A percentile compares a stretch with the other conserved stretches of the same genome.
phyloP scores from a whole-genome alignment of 2,329 filamentous ascomycete genomes.

The Alternaria ventricosa region DNA sequence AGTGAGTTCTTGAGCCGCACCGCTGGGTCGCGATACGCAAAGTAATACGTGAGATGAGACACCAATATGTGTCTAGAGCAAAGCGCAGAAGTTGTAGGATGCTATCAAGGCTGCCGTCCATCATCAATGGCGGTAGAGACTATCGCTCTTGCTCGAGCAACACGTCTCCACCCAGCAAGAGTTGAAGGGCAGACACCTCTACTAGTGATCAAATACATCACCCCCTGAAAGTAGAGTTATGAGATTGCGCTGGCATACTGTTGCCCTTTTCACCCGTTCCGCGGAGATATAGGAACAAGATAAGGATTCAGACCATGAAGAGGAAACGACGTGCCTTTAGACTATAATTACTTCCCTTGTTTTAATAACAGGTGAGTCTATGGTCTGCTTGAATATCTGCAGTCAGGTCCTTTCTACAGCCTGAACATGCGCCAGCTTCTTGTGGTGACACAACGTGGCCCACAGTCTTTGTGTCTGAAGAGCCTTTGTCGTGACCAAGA shows the following conservation, averaged over 20 bases:
- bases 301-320: not conserved
- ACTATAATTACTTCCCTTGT: not conserved
- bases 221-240: not conserved
- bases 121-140: not conserved
- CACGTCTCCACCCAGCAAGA: not conserved
- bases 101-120: not conserved
- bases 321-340: not conserved
- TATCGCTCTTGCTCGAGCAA: not conserved
- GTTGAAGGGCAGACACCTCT: not conserved
- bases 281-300: not conserved
- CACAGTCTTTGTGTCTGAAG: not conserved
- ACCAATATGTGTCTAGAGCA: not conserved
- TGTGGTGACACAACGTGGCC: not conserved
- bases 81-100: not conserved
- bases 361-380: not conserved
- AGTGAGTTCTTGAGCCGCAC: constrained; percentile 13
- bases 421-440: not conserved
- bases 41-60: not conserved
- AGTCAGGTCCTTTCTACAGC: not conserved
- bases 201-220: not conserved
- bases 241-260: not conserved
- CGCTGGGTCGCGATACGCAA: constrained; percentile 1
- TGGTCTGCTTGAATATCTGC: not conserved
- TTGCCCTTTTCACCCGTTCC: not conserved
- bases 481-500: not conserved